Evolutionary conservation across 2,329 filamentous ascomycete genomes (phyloP), one percentile per base, ranked within the genome.

Genomic region (Fusarium globosum): DNA sequence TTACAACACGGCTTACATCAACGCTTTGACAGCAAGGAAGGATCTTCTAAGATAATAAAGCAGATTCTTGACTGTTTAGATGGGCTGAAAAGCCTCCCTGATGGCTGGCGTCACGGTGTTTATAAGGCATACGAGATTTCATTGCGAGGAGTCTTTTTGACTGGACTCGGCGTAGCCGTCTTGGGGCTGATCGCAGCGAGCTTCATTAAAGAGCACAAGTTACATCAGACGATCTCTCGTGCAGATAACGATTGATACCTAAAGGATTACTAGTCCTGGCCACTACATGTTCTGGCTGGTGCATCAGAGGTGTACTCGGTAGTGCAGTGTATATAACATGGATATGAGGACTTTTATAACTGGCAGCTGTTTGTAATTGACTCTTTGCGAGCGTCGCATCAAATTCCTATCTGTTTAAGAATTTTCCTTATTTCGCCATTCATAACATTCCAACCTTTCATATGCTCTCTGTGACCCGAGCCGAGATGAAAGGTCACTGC

Each of bases 261-360:
- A 2, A n/a, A 6, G 6, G 26, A 12, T n/a, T 28, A 16, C 20
- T 1, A 7, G 3, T 4, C 8, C 30, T 16, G 1, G 26, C 12
- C 26, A 16, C 9, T 30, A 2, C 10, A 6, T 6, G 1, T 6
- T 30, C 20, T 9, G 20, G 14, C 14, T 12, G 7, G 6, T 16
- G 20, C 6, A 16, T 12, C 3, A 16, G 45, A n/a, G 6, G 4
- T 16, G 4, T 4, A 12, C 26, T 16, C 3, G 26, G 9, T 0
- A 16, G 20, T 11, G 18, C 16, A 30, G 10, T 11, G 20, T 48
- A 16, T n/a, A 12, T 48, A 46, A 16, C 14, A 16, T 16, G 20
- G 3, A 16, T 11, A 26, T 15, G 20, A 5, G 14, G 4, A 16
- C 9, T 6, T 30, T 12, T 16, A 7, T 4, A 12, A 4, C 45